These are phyloP conservation scores for Prunus fruticosa DNA, from an alignment of 306 rosid genomes.

Conservation along the genomic window DNA sequence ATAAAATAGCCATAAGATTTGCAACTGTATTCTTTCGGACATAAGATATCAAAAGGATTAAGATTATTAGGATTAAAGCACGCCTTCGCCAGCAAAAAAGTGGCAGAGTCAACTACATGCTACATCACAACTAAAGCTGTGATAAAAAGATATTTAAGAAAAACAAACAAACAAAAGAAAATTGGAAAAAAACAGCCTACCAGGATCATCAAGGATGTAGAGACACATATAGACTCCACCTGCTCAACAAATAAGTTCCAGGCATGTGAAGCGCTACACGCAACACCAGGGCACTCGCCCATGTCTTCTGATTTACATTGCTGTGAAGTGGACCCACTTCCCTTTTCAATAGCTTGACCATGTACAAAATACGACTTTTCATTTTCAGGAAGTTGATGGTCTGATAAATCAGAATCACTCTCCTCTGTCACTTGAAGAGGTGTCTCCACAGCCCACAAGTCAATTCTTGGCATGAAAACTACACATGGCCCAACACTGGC, in stretches of 20 bases:
- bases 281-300: slow-evolving; percentile 27
- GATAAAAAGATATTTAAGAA: not conserved
- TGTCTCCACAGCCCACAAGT: slow-evolving; percentile 79
- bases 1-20: not conserved
- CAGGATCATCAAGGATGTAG: slow-evolving; percentile 78
- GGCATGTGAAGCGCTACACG: slow-evolving; percentile 52
- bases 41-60: not conserved
- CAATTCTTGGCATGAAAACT: slow-evolving; percentile 91
- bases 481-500: slow-evolving; percentile 54
- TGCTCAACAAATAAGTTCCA: slow-evolving; percentile 90
- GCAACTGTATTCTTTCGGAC: not conserved
- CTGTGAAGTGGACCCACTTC: slow-evolving; percentile 31
- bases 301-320: slow-evolving; percentile 37
- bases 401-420: slow-evolving; percentile 37
- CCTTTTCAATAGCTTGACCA: slow-evolving; percentile 34
- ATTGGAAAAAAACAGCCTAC: slow-evolving; percentile 35
- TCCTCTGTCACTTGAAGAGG: slow-evolving; percentile 42
- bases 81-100: not conserved
- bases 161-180: slow-evolving; percentile 6
- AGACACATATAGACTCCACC: slow-evolving; percentile 70
- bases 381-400: slow-evolving; percentile 28
- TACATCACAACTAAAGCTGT: not conserved
- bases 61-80: not conserved
- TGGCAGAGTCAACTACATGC: not conserved
- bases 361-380: slow-evolving; percentile 26